These are phyloP conservation scores for Teratosphaeria nubilosa DNA, from an alignment of 2,329 filamentous ascomycete species.

Conservation along the genomic window DNA sequence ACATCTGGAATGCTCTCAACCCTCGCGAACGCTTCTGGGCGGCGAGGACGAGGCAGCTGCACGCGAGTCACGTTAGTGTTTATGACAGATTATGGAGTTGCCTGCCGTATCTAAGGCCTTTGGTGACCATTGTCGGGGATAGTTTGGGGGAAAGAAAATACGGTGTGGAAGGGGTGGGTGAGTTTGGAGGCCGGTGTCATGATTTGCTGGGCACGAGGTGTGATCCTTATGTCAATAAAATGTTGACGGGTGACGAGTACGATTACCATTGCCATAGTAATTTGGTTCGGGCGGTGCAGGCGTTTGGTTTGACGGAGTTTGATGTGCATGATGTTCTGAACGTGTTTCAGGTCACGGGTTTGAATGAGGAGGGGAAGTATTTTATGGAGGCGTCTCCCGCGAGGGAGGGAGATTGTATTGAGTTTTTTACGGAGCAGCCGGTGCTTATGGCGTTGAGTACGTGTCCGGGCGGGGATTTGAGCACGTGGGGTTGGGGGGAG, in stretches of 20 bases:
- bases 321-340: constrained; percentile 83
- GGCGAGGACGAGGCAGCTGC: constrained; percentile 64
- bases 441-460: constrained; percentile 56
- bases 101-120: constrained; percentile 64
- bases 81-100: constrained; percentile 69
- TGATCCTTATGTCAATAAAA: constrained; percentile 75
- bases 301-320: constrained; percentile 57
- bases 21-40: constrained; percentile 78
- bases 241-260: constrained; percentile 61
- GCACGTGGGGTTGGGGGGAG: constrained; percentile 68
- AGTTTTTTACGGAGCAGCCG: constrained; percentile 74
- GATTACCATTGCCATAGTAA: constrained; percentile 82
- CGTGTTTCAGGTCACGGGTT: constrained; percentile 72
- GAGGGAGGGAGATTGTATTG: constrained; percentile 49
- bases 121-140: constrained; percentile 60
- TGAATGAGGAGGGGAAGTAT: constrained; percentile 62
- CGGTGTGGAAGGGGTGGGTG: constrained; percentile 28
- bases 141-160: constrained; percentile 38
- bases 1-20: constrained; percentile 69
- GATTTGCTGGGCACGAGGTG: constrained; percentile 75
- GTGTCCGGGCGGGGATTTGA: constrained; percentile 72
- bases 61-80: constrained; percentile 62
- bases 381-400: constrained; percentile 62
- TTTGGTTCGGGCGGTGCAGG: constrained; percentile 60
- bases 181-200: constrained; percentile 57